phyloP scores from a whole-genome alignment of 306 rosid species.

The Cucurbita ficifolia region DNA sequence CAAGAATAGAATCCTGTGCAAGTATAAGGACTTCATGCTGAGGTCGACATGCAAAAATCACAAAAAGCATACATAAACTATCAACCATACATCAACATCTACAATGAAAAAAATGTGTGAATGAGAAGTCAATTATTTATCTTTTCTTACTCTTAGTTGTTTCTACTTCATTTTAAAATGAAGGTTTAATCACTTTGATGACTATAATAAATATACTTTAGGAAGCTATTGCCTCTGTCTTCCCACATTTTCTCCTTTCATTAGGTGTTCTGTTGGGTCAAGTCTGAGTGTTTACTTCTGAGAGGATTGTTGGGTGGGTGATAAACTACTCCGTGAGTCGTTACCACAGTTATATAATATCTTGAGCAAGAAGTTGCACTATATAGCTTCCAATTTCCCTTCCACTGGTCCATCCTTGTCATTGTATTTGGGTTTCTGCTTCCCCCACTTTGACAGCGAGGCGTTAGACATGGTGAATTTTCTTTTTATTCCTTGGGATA shows the following conservation, averaged over 20 bases:
- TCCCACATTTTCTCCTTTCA: background rate
- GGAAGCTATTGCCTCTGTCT: background rate
- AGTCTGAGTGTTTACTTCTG: background rate
- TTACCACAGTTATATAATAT: too few species aligned
- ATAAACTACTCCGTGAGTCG: background rate
- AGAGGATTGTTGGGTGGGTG: background rate
- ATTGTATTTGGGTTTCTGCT: too few species aligned
- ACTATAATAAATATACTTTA: background rate
- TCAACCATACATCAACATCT: background rate
- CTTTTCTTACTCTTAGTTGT: too few species aligned
- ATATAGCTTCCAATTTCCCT: too few species aligned
- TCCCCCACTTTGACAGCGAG: too few species aligned
- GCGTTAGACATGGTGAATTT: too few species aligned
- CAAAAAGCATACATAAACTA: background rate
- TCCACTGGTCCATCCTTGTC: too few species aligned
- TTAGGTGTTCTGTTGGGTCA: background rate
- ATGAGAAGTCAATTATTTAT: background rate
- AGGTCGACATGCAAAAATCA: background rate
- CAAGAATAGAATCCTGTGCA: slow-evolving; percentile 24
- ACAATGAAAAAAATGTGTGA: background rate
- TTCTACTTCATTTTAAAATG: too few species aligned
- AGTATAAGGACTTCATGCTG: slow-evolving; percentile 1
- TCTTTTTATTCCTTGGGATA: too few species aligned
- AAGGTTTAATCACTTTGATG: background rate
- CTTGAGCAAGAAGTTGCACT: too few species aligned